Percentiles rank a stretch among this genome's conserved stretches.
phyloP scores from a whole-genome alignment of 805 yeast genomes.

The Yamadazyma akitaensis region DNA sequence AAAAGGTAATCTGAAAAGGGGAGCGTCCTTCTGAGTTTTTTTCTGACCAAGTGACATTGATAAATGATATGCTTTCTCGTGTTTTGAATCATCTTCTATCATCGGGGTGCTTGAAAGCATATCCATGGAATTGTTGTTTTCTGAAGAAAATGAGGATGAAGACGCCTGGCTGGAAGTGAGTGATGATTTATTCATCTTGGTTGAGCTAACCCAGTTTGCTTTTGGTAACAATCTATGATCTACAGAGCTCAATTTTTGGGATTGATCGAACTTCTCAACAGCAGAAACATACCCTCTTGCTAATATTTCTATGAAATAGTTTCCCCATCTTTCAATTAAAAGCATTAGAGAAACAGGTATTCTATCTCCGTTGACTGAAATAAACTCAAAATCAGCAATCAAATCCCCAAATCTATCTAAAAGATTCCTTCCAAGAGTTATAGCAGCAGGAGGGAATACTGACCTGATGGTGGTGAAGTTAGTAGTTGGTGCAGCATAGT shows the following conservation, averaged over 20 bases:
- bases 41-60: constrained; percentile 18
- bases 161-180: constrained; percentile 7
- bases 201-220: background rate
- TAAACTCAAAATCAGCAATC: constrained; percentile 67
- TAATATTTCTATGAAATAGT: constrained; percentile 58
- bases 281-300: constrained; percentile 65
- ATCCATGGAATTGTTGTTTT: background rate
- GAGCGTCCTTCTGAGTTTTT: constrained; percentile 27
- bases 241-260: constrained; percentile 14
- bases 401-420: constrained; percentile 62
- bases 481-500: constrained; percentile 69
- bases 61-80: constrained; percentile 16
- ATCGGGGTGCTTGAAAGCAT: background rate
- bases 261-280: constrained; percentile 36
- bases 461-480: constrained; percentile 65
- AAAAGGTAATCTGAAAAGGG: constrained; percentile 67
- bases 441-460: constrained; percentile 73
- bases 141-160: constrained; percentile 4
- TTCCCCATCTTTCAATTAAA: constrained; percentile 74
- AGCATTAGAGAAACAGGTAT: constrained; percentile 59
- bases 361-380: constrained; percentile 68
- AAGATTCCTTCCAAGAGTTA: constrained; percentile 73
- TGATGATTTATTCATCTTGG: constrained; percentile 2
- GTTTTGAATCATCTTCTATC: constrained; percentile 6
- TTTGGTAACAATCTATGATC: constrained; percentile 2